These are phyloP conservation scores for Lipomyces lipofer DNA, from an alignment of 805 yeast species.

Conservation along the genomic window DNA sequence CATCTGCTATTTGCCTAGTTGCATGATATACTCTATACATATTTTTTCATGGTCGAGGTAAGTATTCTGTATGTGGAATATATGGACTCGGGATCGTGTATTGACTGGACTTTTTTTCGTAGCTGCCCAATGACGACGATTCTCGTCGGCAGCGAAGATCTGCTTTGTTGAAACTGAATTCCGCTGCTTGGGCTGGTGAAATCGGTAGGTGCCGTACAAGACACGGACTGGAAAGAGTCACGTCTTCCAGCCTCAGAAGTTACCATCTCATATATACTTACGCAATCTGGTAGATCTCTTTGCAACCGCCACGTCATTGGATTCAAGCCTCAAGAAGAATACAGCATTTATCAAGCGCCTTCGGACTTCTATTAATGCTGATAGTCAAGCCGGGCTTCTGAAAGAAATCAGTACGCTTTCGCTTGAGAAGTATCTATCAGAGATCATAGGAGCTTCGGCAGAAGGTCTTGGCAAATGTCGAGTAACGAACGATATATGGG, in stretches of 20 bases:
- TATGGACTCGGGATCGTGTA: background rate
- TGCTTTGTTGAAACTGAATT: conserved; percentile 2
- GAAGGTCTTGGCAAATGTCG: conserved; percentile 61
- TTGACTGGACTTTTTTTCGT: background rate
- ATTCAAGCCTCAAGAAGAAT: conserved; percentile 78
- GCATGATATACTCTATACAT: background rate
- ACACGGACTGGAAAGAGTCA: background rate
- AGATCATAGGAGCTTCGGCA: conserved; percentile 58
- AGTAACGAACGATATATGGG: conserved; percentile 57
- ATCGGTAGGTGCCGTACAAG: conserved; percentile 6
- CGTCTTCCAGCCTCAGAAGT: background rate
- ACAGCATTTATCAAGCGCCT: conserved; percentile 73
- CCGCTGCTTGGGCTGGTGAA: conserved; percentile 5
- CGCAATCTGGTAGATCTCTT: conserved; percentile 20
- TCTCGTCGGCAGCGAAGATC: conserved; percentile 2
- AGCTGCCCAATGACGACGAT: background rate
- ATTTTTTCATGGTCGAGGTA: conserved; percentile 4
- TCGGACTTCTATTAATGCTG: conserved; percentile 56
- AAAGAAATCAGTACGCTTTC: conserved; percentile 64
- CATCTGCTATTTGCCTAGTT: no score
- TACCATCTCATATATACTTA: background rate
- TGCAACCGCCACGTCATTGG: conserved; percentile 42
- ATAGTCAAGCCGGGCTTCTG: conserved; percentile 49
- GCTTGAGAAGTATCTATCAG: conserved; percentile 72
- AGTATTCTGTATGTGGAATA: background rate